Conservation (phyloP, 2,329 filamentous ascomycete species). For the Aspergillus jensenii region DNA sequence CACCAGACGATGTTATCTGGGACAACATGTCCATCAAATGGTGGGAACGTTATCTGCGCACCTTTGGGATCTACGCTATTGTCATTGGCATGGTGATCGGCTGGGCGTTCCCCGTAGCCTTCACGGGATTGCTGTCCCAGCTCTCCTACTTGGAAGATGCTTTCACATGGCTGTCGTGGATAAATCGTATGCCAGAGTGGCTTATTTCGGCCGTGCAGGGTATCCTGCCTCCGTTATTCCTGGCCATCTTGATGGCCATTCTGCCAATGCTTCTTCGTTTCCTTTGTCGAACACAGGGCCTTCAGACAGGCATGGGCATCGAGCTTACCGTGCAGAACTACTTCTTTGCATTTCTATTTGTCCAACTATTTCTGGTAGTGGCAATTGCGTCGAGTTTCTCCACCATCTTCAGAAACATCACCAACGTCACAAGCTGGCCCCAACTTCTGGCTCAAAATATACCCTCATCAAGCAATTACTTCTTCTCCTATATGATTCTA, state of each 20-base stretch:
- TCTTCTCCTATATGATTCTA: conserved; percentile 97
- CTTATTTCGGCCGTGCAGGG: conserved; percentile 73
- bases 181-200: conserved; percentile 60
- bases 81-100: conserved; percentile 77
- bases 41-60: conserved; percentile 85
- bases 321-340: conserved; percentile 85
- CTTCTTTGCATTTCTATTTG: conserved; percentile 92
- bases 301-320: conserved; percentile 76
- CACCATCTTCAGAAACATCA: conserved; percentile 62
- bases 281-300: conserved; percentile 71
- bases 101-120: conserved; percentile 88
- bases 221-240: conserved; percentile 76
- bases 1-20: conserved; percentile 90
- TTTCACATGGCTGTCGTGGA: conserved; percentile 69
- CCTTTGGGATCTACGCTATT: conserved; percentile 62
- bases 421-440: conserved; percentile 69
- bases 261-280: conserved; percentile 77
- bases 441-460: conserved; percentile 73
- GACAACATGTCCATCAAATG: conserved; percentile 94
- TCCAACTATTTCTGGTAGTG: conserved; percentile 91
- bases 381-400: conserved; percentile 77
- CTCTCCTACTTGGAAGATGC: conserved; percentile 66
- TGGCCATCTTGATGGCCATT: conserved; percentile 75
- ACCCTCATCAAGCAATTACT: conserved; percentile 89
- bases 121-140: conserved; percentile 80